Percentiles rank a stretch among this genome's conserved stretches.
phyloP scores from a whole-genome alignment of 2,329 filamentous ascomycete genomes.

The Xylaria sp. region DNA sequence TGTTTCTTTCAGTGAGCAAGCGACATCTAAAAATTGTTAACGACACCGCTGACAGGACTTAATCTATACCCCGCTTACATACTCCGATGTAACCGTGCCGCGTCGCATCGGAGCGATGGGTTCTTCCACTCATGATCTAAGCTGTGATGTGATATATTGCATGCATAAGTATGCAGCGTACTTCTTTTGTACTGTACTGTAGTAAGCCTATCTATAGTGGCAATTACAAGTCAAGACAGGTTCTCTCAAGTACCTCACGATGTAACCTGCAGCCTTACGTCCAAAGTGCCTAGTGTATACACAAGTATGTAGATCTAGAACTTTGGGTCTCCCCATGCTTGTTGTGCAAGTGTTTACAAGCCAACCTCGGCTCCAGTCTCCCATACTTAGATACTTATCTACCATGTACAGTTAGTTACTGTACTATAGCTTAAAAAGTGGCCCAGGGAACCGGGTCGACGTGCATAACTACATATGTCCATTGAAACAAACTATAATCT shows the following conservation, averaged over 20 bases:
- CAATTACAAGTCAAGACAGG: background rate
- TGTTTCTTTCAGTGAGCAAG: background rate
- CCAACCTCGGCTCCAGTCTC: too few relatives aligned
- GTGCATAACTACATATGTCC: too few relatives aligned
- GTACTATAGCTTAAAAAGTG: too few relatives aligned
- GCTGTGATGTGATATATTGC: background rate
- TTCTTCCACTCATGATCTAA: background rate
- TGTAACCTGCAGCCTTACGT: background rate
- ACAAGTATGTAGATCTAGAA: background rate
- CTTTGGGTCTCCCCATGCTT: background rate
- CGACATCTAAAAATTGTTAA: background rate
- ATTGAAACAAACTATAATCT: background rate
- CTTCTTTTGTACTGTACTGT: background rate
- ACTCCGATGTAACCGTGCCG: background rate
- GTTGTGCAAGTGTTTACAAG: too few relatives aligned
- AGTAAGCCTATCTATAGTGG: background rate
- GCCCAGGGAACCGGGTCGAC: too few relatives aligned
- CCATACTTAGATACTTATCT: too few relatives aligned
- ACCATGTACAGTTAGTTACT: too few relatives aligned
- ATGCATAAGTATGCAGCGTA: background rate
- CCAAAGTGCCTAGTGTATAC: background rate
- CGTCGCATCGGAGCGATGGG: background rate
- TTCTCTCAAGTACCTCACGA: background rate
- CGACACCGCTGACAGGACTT: background rate
- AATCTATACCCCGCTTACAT: background rate